Evolutionary conservation across 306 rosid species (phyloP), one percentile per base, ranked within the genome.

Genomic region (Quercus wislizeni): DNA sequence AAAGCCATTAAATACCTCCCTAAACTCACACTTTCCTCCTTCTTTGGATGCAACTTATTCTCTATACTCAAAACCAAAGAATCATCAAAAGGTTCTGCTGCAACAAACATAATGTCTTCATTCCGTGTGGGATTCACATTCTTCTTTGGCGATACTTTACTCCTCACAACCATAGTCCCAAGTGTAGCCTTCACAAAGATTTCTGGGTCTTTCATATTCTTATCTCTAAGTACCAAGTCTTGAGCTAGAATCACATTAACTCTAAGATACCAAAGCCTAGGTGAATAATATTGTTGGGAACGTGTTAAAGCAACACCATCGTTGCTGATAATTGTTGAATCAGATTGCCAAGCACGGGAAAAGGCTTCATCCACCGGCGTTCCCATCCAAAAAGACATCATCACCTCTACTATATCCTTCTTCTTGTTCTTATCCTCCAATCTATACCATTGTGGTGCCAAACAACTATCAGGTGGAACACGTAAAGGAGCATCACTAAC

Each of bases 241-340:
- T 35, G 43, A 38, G 43, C 43, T 38, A 1, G 10, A 38, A 38
- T 38, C 43, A 38, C 9, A 38, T 38, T 38, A 1, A 38, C 43
- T 38, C 43, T 38, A 38, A 38, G 43, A 38, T 74, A 80, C 79
- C 80, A 81, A 81, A 81, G 84, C 71, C 64, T 75, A 41, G 84
- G 80, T 0, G 84, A 75, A 69, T 79, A 72, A 15, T 89, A 87
- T 1, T 85, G 80, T 71, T 89, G 83, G 20, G 89, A 81, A 67
- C 82, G 73, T 19, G 80, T 75, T 46, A 19, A 55, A 56, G 43
- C 10, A 38, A 41, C 55, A 41, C 41, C 10, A 6, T 38, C 79
- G 14, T 54, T 70, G 5, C 65, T 80, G 18, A 65, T 70, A 0
- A 30, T 55, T 1, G 82, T 78, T 1, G 79, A 52, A 70, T 85